These are phyloP conservation scores for Bipolaris sorokiniana DNA, from an alignment of 2,329 filamentous ascomycete genomes.

Conservation along the genomic window DNA sequence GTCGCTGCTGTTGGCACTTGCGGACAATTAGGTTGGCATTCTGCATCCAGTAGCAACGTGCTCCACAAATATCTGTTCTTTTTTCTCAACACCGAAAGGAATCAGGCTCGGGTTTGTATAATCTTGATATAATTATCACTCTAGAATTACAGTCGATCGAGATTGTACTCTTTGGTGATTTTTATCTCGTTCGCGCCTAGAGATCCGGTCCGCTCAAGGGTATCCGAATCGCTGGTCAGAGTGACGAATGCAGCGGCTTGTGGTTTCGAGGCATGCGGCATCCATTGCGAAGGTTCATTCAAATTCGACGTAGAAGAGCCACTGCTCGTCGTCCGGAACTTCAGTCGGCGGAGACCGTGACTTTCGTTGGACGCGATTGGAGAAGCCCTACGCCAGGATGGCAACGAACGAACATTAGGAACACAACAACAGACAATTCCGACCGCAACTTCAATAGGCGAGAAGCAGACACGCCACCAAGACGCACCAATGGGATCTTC, in stretches of 20 bases:
- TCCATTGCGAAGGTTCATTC: conserved; percentile 22
- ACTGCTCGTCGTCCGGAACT: conserved; percentile 22
- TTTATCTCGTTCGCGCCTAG: conserved; percentile 26
- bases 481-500: conserved; percentile 25
- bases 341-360: conserved; percentile 24
- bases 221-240: conserved; percentile 20
- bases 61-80: not conserved
- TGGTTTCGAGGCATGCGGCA: conserved; percentile 14
- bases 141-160: conserved; percentile 20
- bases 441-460: conserved; percentile 29
- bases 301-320: conserved; percentile 28
- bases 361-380: conserved; percentile 14
- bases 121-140: not conserved
- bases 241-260: conserved; percentile 27
- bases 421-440: conserved; percentile 29
- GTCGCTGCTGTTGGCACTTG: not conserved
- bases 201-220: conserved; percentile 14
- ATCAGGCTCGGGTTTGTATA: not conserved
- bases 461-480: conserved; percentile 30
- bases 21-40: not conserved
- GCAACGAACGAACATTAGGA: conserved; percentile 20
- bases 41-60: not conserved
- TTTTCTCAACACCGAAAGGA: not conserved
- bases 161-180: conserved; percentile 28
- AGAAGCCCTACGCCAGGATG: conserved; percentile 17